These are phyloP conservation scores for Syzygium jambos DNA, from an alignment of 345 rosid species.

Conservation along the genomic window DNA sequence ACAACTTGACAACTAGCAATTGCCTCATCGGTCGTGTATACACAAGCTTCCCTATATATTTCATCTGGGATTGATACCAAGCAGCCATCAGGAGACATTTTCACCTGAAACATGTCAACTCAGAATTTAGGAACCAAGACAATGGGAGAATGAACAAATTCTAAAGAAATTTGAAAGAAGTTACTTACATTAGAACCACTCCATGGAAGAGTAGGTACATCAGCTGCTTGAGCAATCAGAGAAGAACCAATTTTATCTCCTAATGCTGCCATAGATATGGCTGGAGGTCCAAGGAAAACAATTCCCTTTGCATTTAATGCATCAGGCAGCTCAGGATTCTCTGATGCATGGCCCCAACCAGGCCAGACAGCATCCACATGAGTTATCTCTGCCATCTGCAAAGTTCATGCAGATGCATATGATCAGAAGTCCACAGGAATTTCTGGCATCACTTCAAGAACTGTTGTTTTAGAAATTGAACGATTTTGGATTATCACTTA, in stretches of 20 bases:
- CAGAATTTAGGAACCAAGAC: background rate
- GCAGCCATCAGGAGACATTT: conserved; percentile 64
- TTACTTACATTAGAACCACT: conserved; percentile 90
- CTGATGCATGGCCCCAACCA: conserved; percentile 99
- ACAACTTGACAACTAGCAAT: conserved; percentile 95
- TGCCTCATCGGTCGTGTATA: conserved; percentile 94
- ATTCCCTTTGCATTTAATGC: conserved; percentile 79
- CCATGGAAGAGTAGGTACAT: conserved; percentile 99
- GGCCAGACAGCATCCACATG: conserved; percentile 99
- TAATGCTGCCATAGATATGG: conserved; percentile 85
- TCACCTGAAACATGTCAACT: conserved; percentile 50
- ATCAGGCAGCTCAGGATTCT: conserved; percentile 95
- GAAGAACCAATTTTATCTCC: conserved; percentile 99
- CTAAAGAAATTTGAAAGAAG: background rate
- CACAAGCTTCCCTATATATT: conserved; percentile 88
- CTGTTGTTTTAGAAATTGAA: background rate
- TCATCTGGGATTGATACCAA: conserved; percentile 85
- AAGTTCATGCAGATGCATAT: background rate
- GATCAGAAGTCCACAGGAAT: background rate
- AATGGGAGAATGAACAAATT: background rate
- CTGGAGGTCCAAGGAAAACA: conserved; percentile 91
- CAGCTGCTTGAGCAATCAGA: conserved; percentile 99
- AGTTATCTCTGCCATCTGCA: conserved; percentile 96
- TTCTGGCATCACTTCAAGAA: background rate
- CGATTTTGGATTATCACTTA: background rate